Percentiles rank a stretch among this genome's conserved stretches.
Evolutionary conservation across 805 yeast genomes (phyloP).

Genomic region (Candida glaebosa): DNA sequence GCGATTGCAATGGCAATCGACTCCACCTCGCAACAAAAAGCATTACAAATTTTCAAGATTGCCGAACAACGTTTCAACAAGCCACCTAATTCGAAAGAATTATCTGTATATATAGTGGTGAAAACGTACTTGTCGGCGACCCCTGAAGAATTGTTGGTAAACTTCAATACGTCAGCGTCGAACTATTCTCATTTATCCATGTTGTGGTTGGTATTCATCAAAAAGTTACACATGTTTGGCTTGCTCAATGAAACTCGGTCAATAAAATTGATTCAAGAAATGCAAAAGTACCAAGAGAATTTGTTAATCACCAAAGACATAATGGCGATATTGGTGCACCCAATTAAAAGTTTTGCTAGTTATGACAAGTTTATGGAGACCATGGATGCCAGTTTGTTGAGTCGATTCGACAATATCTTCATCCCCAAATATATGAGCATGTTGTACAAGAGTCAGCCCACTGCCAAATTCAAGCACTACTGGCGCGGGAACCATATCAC

Average conservation of each 20-base stretch:
- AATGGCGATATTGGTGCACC: conserved; percentile 26
- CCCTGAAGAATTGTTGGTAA: conserved; percentile 33
- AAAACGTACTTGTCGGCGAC: conserved; percentile 24
- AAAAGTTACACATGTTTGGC: conserved; percentile 28
- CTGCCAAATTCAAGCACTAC: conserved; percentile 1
- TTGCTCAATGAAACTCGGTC: conserved; percentile 28
- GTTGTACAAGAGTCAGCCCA: conserved; percentile 15
- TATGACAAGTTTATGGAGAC: conserved; percentile 5
- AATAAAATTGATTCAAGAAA: conserved; percentile 21
- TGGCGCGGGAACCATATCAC: neutral
- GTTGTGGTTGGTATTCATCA: conserved; percentile 34
- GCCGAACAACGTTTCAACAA: conserved; percentile 20
- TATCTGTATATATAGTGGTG: conserved; percentile 21
- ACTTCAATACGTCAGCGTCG: conserved; percentile 28
- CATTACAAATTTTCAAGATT: conserved; percentile 22
- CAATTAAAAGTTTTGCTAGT: conserved; percentile 20
- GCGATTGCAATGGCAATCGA: conserved; percentile 33
- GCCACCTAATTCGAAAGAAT: conserved; percentile 13
- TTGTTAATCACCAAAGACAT: conserved; percentile 32
- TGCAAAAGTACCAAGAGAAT: conserved; percentile 17
- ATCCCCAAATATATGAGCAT: conserved; percentile 27
- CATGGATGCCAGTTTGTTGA: conserved; percentile 1
- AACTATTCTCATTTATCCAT: conserved; percentile 22
- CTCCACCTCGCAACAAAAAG: conserved; percentile 20
- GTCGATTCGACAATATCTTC: conserved; percentile 11